Evolutionary conservation across 148 eudicot genomes (phyloP).

Genomic region (Rhododendron henanense): DNA sequence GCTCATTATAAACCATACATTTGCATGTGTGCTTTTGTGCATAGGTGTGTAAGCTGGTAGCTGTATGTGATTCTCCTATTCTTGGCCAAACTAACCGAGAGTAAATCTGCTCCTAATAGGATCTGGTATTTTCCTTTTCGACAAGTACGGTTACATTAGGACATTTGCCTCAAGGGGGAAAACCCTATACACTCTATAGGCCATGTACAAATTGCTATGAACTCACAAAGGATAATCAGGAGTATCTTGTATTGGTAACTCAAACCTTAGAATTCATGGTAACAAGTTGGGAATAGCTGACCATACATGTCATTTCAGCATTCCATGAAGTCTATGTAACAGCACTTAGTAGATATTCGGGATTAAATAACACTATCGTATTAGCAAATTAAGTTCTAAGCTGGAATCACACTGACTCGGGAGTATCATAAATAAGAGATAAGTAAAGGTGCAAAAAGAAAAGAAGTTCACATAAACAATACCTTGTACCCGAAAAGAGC

Average conservation of each 20-base stretch:
- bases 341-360: background rate
- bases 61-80: background rate
- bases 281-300: background rate
- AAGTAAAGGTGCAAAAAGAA: background rate
- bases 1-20: too few relatives aligned
- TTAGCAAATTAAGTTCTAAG: background rate
- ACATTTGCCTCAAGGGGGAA: background rate
- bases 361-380: background rate
- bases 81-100: background rate
- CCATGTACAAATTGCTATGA: background rate
- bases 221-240: background rate
- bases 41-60: background rate
- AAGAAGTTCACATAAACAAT: background rate
- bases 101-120: background rate
- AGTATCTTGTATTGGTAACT: background rate
- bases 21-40: background rate
- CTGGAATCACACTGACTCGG: background rate
- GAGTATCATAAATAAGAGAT: background rate
- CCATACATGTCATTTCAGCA: background rate
- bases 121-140: background rate
- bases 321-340: background rate
- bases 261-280: background rate
- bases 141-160: background rate
- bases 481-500: conserved; percentile 93
- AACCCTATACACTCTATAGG: background rate